Conservation (phyloP, 2,329 filamentous ascomycete genomes). For the Pseudogymnoascus verrucosus region DNA sequence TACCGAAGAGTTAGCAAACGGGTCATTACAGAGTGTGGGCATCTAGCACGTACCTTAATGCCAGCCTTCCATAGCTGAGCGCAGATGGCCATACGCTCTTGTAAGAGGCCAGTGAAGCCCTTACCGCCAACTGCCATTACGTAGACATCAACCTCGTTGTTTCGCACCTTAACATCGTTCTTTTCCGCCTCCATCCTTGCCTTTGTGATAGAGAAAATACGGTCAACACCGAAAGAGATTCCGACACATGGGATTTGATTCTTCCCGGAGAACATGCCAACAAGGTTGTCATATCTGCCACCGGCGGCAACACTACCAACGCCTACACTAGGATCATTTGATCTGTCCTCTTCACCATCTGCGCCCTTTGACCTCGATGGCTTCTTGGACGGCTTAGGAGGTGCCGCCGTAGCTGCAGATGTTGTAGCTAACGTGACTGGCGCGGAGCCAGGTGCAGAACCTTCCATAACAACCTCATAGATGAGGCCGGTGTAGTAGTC, state of each 20-base stretch:
- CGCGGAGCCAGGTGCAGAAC: constrained; percentile 51
- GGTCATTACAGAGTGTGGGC: neutral
- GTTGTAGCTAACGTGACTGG: constrained; percentile 25
- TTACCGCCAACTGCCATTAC: constrained; percentile 94
- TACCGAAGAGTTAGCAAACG: constrained; percentile 10
- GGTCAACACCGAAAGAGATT: constrained; percentile 89
- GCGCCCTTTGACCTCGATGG: constrained; percentile 43
- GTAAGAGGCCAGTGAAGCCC: constrained; percentile 70
- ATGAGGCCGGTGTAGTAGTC: constrained; percentile 78
- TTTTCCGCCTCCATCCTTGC: constrained; percentile 59
- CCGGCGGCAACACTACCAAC: constrained; percentile 85
- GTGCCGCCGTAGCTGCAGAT: constrained; percentile 31
- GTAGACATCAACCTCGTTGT: constrained; percentile 78
- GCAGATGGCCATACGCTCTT: constrained; percentile 76
- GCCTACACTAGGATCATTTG: constrained; percentile 70
- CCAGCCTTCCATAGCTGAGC: constrained; percentile 75
- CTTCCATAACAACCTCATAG: constrained; percentile 72
- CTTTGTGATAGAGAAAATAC: constrained; percentile 89
- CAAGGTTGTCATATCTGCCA: constrained; percentile 85
- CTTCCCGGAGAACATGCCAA: constrained; percentile 88
- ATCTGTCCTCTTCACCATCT: constrained; percentile 54
- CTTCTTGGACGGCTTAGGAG: constrained; percentile 30
- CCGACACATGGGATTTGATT: constrained; percentile 81
- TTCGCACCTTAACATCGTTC: constrained; percentile 45
- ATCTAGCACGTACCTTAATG: constrained; percentile 55